Evolutionary conservation across 805 yeast species (phyloP).

Genomic region (Limtongozyma cylindracea): DNA sequence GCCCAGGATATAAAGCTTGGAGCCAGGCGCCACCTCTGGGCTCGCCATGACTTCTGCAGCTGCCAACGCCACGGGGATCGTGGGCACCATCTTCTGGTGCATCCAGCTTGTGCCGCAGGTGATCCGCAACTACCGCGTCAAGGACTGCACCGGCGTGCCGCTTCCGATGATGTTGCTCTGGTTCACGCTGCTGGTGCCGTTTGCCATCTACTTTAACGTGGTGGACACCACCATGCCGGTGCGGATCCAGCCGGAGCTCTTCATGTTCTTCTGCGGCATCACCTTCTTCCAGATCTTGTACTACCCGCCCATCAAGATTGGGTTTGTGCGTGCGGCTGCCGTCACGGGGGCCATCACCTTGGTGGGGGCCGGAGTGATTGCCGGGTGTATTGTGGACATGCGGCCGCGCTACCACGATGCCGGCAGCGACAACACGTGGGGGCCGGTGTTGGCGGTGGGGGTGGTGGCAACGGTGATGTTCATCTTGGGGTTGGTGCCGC

Average conservation of each 20-base stretch:
- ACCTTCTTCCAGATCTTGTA: constrained; percentile 37
- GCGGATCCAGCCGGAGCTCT: constrained; percentile 71
- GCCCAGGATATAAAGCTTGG: too few relatives aligned
- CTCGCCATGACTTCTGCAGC: too few relatives aligned
- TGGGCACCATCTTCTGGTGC: constrained; percentile 88
- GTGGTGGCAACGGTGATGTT: constrained; percentile 52
- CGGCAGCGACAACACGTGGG: constrained; percentile 43
- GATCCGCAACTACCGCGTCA: constrained; percentile 40
- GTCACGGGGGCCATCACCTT: too few relatives aligned
- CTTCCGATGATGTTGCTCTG: constrained; percentile 49
- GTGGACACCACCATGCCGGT: constrained; percentile 52
- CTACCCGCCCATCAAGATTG: constrained; percentile 39
- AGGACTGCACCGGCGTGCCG: constrained; percentile 72
- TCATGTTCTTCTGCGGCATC: constrained; percentile 39
- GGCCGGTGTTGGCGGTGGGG: constrained; percentile 64
- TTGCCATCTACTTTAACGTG: constrained; percentile 60
- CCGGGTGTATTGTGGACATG: constrained; percentile 49
- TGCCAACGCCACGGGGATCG: constrained; percentile 57
- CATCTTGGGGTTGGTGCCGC: constrained; percentile 66
- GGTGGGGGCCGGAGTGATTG: constrained; percentile 25
- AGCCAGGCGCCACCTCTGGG: too few relatives aligned
- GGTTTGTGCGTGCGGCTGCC: too few relatives aligned
- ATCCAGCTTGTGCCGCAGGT: constrained; percentile 77
- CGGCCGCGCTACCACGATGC: constrained; percentile 18
- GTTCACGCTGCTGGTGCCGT: constrained; percentile 42